phyloP scores from a whole-genome alignment of 305 asterid genomes.

The Fraxinus sp. region DNA sequence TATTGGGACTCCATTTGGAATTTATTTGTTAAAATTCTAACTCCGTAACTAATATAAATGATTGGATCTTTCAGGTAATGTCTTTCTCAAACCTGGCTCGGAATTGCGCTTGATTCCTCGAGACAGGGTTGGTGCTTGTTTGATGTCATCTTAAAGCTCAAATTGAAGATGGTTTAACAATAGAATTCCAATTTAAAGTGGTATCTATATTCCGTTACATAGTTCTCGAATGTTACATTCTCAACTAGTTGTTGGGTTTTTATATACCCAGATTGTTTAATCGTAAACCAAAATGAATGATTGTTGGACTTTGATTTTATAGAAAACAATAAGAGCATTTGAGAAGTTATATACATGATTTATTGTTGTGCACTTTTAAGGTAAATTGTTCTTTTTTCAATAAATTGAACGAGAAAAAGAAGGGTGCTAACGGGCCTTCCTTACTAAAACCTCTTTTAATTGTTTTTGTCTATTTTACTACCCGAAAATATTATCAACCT shows the following conservation, averaged over 20 bases:
- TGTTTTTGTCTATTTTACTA: too few species aligned
- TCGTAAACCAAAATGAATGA: not conserved
- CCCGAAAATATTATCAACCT: too few species aligned
- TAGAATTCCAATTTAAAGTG: not conserved
- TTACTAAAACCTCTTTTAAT: too few species aligned
- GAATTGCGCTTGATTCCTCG: slow-evolving; percentile 52
- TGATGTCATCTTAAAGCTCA: not conserved
- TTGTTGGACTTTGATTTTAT: not conserved
- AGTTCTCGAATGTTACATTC: not conserved
- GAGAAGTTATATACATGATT: not conserved
- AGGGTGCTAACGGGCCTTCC: too few species aligned
- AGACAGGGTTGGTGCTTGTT: slow-evolving; percentile 41
- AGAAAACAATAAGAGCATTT: not conserved
- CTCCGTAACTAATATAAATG: not conserved
- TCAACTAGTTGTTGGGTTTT: not conserved
- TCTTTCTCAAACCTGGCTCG: slow-evolving; percentile 52
- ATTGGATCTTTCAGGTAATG: slow-evolving; percentile 37
- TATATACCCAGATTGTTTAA: not conserved
- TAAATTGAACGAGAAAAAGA: too few species aligned
- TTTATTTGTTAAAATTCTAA: not conserved
- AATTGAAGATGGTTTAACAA: not conserved
- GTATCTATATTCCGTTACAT: not conserved
- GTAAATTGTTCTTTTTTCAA: not conserved
- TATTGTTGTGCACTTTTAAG: not conserved
- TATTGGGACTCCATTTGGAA: not conserved